Base-by-base conservation (phyloP, 1,284 basidiomycete genomes). In the Trichosporon asahii region DNA sequence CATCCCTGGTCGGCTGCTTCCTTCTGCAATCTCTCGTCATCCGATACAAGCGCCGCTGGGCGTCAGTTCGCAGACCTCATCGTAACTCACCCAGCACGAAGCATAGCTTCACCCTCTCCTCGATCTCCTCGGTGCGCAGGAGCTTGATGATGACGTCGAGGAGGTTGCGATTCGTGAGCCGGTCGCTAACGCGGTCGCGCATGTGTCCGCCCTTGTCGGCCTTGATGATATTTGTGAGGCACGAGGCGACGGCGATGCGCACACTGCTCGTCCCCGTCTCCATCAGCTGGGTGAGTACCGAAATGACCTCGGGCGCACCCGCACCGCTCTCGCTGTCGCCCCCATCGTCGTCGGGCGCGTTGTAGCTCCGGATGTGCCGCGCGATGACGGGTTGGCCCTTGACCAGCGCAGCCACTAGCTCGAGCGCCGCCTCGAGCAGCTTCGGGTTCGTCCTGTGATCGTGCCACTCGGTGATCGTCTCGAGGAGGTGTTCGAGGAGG, bases 401-500 rank as follows among this genome's bases (percentile, higher is more conserved):
- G 18, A 88, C 85, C 11, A 94, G 80, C 0, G 90, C 86, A 1
- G 89, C 89, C n/a, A 94, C 82, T 0, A 90, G 90, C 25, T 85
- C 86, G 5, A 94, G 80, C 0, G 86, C 88, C 0, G 90, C 90
- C 81, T 93, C 91, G 76, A 92, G 88, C 2, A 89, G 79, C 88
- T 93, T 71, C 7, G 67, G 70, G 65, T 78, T 84, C 84, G 2
- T 84, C 79, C 70, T 78, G 79, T 18, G 81, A 1, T 29, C 29
- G 53, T 68, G 77, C 8, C 82, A 68, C 66, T 71, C 72, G 21
- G 68, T 68, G 44, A 77, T 69, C 5, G 74, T 76, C 25, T 66
- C 65, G 11, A 81, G 69, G 2, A 80, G 74, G 49, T 80, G 78
- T 27, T 70, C 44, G 33, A 81, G 61, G 40, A 81, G 72, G 70